phyloP scores from a whole-genome alignment of 305 asterid species.

The Fraxinus platypoda region DNA sequence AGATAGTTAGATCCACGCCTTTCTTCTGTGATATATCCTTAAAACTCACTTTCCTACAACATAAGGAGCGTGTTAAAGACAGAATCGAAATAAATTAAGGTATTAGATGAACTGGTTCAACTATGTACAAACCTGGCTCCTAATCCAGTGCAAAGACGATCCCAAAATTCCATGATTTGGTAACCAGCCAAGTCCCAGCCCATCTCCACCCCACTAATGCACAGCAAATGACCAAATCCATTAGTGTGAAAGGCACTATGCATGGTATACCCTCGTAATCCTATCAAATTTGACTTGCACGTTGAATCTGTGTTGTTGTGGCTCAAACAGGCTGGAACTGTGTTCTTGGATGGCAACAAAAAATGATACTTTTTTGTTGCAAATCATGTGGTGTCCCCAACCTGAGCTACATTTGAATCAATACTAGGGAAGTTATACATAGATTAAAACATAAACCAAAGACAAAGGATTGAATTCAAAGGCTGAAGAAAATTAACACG shows the following conservation, averaged over 20 bases:
- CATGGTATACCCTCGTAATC: conserved; percentile 59
- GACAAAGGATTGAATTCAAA: not conserved
- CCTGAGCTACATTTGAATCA: conserved; percentile 55
- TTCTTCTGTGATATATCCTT: conserved; percentile 64
- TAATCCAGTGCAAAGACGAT: conserved; percentile 72
- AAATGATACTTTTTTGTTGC: conserved; percentile 94
- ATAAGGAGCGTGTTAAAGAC: not conserved
- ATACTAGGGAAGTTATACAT: not conserved
- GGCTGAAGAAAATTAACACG: not conserved
- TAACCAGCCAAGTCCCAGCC: conserved; percentile 64
- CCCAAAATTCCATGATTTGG: conserved; percentile 93
- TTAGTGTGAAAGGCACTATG: conserved; percentile 92
- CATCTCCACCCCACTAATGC: conserved; percentile 64
- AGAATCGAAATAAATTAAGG: not conserved
- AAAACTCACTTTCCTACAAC: conserved; percentile 77
- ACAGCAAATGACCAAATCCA: conserved; percentile 89
- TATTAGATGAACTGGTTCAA: not conserved
- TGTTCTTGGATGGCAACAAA: conserved; percentile 62
- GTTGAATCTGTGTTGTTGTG: not conserved
- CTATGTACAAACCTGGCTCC: conserved; percentile 61
- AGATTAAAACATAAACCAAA: not conserved
- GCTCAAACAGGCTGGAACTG: conserved; percentile 32
- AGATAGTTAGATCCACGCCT: conserved; percentile 88
- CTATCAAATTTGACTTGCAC: conserved; percentile 54
- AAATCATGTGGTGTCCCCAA: conserved; percentile 85